These are phyloP conservation scores for Micractinium sp. DNA, from an alignment of 139 green algal genomes.

Conservation along the genomic window DNA sequence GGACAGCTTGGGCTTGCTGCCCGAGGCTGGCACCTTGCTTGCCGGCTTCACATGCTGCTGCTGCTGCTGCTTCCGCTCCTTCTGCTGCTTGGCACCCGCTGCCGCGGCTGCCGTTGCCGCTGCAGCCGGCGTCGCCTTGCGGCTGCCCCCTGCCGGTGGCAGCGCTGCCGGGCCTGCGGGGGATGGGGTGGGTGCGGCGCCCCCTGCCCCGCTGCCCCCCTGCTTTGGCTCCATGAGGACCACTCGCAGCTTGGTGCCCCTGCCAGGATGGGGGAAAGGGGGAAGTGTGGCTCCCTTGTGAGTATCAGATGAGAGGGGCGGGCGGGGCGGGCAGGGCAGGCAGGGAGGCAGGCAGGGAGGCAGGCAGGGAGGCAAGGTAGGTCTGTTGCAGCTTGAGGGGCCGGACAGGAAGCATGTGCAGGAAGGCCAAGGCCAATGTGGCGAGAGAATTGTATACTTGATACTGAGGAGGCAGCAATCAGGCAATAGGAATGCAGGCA, in stretches of 20 bases:
- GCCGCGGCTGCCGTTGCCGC: background rate
- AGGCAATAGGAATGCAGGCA: no score
- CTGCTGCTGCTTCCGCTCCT: background rate
- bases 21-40: background rate
- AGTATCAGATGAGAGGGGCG: background rate
- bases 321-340: no score
- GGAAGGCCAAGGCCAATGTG: no score
- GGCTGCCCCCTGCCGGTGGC: background rate
- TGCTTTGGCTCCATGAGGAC: constrained; percentile 7
- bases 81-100: background rate
- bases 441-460: no score
- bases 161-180: background rate
- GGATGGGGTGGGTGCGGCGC: background rate
- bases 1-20: background rate
- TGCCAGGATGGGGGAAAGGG: background rate
- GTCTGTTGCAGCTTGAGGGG: no score
- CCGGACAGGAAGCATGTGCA: no score
- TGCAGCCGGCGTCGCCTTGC: background rate
- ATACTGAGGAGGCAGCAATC: no score
- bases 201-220: background rate
- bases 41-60: background rate
- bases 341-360: background rate
- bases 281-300: background rate
- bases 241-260: constrained; percentile 24
- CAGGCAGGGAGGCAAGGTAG: no score